Base-by-base conservation (phyloP, 2,329 filamentous ascomycete genomes). In the Venturia nashicola region DNA sequence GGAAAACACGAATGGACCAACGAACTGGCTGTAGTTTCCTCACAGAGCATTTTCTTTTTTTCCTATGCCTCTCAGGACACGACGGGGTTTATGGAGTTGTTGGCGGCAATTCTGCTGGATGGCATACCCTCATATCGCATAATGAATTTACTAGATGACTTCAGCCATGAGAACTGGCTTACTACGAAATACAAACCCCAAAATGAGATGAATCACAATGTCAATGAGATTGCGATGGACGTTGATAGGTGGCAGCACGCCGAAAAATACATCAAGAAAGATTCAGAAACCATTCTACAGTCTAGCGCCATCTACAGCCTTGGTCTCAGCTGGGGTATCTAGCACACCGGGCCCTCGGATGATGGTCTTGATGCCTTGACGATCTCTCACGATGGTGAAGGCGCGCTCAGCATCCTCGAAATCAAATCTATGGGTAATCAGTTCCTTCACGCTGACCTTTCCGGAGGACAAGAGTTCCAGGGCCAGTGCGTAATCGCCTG, bases 381-480 rank as follows among this genome's bases (percentile, higher is more conserved):
- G 27, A 20, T 55, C 71, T 48, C 74, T 75, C 0, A 79, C 77
- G 39, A 77, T 65, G 61, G 79, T 74, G 66, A 82, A 82, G 0
- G 79, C 79, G 57, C 79, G 69, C 63, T 79, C 77, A 0, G 79
- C 76, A 39, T 80, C 67, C 61, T 80, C 78, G 65, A 80, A 79
- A 32, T 71, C 72, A 68, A 71, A 77, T 2, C 73, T 70, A 64
- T 77, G 72, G 0, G 74, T 78, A 43, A 78, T 74, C 27, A 77
- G 65, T 5, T 68, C 68, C 68, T 77, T 76, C 2, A 75, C 72
- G 61, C 76, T 67, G 20, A 81, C 72, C 67, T 79, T 80, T 0
- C 79, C 78, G n/a, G 72, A 76, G 0, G 77, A 74, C n/a, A 83
- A 73, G 7, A 84, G 70, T 48, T 79, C 73, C 0, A 84, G 72